phyloP scores from a whole-genome alignment of 78 protist species.

The Neovahlkampfia damariscottae region DNA sequence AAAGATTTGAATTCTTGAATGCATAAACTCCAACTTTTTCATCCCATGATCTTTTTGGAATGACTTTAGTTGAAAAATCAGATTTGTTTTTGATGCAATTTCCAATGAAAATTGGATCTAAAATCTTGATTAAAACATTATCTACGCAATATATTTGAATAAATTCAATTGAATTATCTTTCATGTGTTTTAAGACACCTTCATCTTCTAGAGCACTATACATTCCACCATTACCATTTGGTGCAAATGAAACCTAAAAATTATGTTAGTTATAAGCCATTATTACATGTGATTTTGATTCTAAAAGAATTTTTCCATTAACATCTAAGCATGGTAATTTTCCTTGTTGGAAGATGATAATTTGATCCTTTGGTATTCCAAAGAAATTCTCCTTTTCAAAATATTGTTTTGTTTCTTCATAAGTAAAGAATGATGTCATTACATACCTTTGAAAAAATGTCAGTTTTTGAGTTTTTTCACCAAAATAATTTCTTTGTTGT shows the following conservation, averaged over 20 bases:
- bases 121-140: constrained; percentile 67
- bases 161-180: constrained; percentile 43
- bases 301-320: constrained; percentile 62
- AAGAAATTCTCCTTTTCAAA: constrained; percentile 61
- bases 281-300: constrained; percentile 15
- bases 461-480: too few species aligned
- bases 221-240: constrained; percentile 93
- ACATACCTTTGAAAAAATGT: constrained; percentile 55
- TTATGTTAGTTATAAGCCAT: too few species aligned
- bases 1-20: not conserved
- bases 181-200: constrained; percentile 64
- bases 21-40: constrained; percentile 33
- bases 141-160: constrained; percentile 82
- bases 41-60: constrained; percentile 37
- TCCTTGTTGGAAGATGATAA: constrained; percentile 77
- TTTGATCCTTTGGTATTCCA: constrained; percentile 49
- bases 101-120: constrained; percentile 82
- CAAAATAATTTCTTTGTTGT: not conserved
- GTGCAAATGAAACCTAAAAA: constrained; percentile 62
- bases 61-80: constrained; percentile 69
- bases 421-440: constrained; percentile 78
- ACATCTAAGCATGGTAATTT: constrained; percentile 63
- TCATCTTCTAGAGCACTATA: constrained; percentile 29
- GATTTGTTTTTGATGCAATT: constrained; percentile 31
- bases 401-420: constrained; percentile 44